A percentile compares a stretch with the other conserved stretches of the same genome.
Conservation (phyloP, 2,329 filamentous ascomycete genomes). For the Rachicladosporium sp. region DNA sequence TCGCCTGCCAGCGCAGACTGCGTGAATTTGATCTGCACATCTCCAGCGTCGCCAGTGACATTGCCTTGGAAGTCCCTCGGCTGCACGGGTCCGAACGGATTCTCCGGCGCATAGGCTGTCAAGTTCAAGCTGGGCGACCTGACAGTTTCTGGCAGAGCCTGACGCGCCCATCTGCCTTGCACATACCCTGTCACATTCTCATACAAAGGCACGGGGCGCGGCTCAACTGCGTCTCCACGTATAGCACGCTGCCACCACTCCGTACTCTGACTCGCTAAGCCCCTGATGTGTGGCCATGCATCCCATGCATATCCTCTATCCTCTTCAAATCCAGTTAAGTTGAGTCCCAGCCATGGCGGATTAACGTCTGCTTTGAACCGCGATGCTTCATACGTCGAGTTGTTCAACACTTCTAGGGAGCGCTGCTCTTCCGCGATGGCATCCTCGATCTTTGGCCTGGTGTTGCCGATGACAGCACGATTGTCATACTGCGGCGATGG, state of each 20-base stretch:
- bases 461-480: conserved; percentile 22
- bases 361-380: conserved; percentile 30
- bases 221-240: conserved; percentile 26
- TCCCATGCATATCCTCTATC: conserved; percentile 71
- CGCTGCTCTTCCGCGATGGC: conserved; percentile 39
- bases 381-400: conserved; percentile 34
- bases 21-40: conserved; percentile 56
- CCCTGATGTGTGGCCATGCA: conserved; percentile 53
- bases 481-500: conserved; percentile 16
- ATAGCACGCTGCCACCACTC: conserved; percentile 19
- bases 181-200: conserved; percentile 67
- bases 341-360: conserved; percentile 32
- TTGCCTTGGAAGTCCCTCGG: conserved; percentile 61
- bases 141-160: conserved; percentile 36
- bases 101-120: conserved; percentile 47
- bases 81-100: conserved; percentile 45
- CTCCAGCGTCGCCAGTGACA: conserved; percentile 60
- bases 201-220: conserved; percentile 48
- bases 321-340: conserved; percentile 61
- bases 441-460: conserved; percentile 30
- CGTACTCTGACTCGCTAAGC: conserved; percentile 49
- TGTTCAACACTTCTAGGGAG: conserved; percentile 38
- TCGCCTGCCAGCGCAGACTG: conserved; percentile 32
- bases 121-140: conserved; percentile 34
- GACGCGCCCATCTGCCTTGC: conserved; percentile 61